Percentiles rank a stretch among this genome's conserved stretches.
phyloP scores from a whole-genome alignment of 768 basidiomycete genomes.

The Dictyophora rubrovolvata region DNA sequence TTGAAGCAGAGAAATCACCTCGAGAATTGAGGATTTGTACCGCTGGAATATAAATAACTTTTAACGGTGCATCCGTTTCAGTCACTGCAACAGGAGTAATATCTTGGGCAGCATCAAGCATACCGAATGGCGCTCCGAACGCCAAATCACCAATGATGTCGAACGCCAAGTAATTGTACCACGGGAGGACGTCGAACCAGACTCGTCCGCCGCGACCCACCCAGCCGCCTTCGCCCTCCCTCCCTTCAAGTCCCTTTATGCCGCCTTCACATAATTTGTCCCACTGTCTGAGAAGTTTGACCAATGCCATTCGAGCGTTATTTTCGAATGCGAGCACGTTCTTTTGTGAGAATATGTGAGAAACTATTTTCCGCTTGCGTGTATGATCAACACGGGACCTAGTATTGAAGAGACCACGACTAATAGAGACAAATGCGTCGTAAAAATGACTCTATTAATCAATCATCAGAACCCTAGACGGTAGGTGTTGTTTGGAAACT shows the following conservation, averaged over 20 bases:
- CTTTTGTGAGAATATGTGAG: conserved; percentile 78
- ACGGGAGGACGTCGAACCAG: conserved; percentile 68
- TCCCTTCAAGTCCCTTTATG: conserved; percentile 42
- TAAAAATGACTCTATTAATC: conserved; percentile 15
- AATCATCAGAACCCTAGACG: conserved; percentile 53
- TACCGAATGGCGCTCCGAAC: conserved; percentile 83
- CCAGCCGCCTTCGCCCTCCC: conserved; percentile 56
- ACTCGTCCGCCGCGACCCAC: conserved; percentile 48
- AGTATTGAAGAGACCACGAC: conserved; percentile 67
- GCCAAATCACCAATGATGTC: conserved; percentile 80
- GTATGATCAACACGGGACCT: conserved; percentile 70
- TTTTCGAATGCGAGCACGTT: conserved; percentile 82
- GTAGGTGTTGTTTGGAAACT: neutral
- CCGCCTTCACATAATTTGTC: conserved; percentile 54
- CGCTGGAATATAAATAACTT: conserved; percentile 61
- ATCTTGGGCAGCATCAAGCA: conserved; percentile 68
- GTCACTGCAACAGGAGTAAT: conserved; percentile 53
- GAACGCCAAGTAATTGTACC: conserved; percentile 58
- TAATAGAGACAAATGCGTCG: conserved; percentile 56
- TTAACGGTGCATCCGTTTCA: conserved; percentile 18
- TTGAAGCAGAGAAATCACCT: conserved; percentile 76
- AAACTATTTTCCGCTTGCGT: conserved; percentile 85
- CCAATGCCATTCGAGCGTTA: conserved; percentile 53
- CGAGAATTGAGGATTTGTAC: conserved; percentile 80
- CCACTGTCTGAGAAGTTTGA: conserved; percentile 59